Base-by-base conservation (phyloP, 2,329 filamentous ascomycete genomes). In the Helminthosporium solani region DNA sequence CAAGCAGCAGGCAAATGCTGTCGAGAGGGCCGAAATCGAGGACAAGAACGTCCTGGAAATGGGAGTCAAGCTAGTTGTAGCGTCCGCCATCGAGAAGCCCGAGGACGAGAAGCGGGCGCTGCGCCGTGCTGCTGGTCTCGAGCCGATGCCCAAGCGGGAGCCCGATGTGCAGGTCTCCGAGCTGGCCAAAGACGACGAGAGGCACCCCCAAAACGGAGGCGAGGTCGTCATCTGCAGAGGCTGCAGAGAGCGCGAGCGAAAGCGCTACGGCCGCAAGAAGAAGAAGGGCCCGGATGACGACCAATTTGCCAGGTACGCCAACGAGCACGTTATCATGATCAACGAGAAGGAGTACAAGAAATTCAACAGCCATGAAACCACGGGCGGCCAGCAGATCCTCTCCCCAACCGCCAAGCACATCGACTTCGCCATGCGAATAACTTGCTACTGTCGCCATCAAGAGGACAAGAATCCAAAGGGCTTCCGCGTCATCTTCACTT, bases 381-480 rank as follows among this genome's bases (percentile, higher is more conserved):
- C 49, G 18, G 57, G 58, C 12, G 42, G 35, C 3, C 12, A 21
- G 8, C 4, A 12, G 12, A 49, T 58, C n/a, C 57, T 52, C 41
- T 54, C 61, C 12, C 21, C 50, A 3, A 49, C 52, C 11, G 82
- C 86, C 6, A 83, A 89, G 75, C 86, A 90, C 62, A 84, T 95
- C 18, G 86, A 91, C 56, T 83, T 89, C 2, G 90, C 90, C 0
- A 96, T 97, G 91, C 86, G 92, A 8, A 96, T 99, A 61, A 90
- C 91, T 19, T 99, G 92, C 69, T 99, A 97, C 71, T 97, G 92
- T 72, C 84, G 92, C 16, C 92, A 99, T 66, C 92, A 97, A 60
- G 84, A 87, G 49, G 94, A 97, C 72, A 97, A 97, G 74, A 77
- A 86, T 56, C 64, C 64, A 1, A 54, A 61, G 7, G 92, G 92